These are phyloP conservation scores for Colletotrichum simmondsii DNA, from an alignment of 2,329 filamentous ascomycete genomes.

Conservation along the genomic window DNA sequence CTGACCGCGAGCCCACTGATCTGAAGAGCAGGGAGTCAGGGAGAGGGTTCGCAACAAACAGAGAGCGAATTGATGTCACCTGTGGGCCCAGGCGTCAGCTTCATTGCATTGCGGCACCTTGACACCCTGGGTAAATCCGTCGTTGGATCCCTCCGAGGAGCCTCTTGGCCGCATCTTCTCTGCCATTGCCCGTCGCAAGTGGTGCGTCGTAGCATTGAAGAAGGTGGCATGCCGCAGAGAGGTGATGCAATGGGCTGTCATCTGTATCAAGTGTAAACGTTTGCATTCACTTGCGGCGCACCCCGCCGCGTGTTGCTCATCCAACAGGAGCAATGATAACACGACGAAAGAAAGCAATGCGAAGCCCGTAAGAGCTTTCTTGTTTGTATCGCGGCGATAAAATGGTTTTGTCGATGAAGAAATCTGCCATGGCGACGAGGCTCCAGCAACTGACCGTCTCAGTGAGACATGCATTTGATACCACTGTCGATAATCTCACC, in stretches of 20 bases:
- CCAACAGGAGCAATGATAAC: not conserved
- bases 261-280: constrained; percentile 4
- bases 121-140: constrained; percentile 6
- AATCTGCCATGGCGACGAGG: not conserved
- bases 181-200: not conserved
- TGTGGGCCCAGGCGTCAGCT: constrained; percentile 5
- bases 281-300: constrained; percentile 8
- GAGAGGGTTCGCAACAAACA: not conserved
- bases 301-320: not conserved
- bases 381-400: not conserved
- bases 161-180: not conserved
- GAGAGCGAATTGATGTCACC: constrained; percentile 4
- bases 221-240: not conserved
- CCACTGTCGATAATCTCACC: not conserved
- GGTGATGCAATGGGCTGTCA: constrained; percentile 5
- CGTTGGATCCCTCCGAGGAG: constrained; percentile 4
- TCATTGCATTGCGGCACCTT: not conserved
- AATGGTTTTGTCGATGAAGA: not conserved
- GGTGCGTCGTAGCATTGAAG: not conserved
- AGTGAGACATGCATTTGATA: not conserved
- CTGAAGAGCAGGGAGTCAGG: not conserved
- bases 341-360: not conserved
- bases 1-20: not conserved
- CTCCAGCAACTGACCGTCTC: not conserved
- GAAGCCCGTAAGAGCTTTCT: not conserved